A percentile compares a stretch with the other conserved stretches of the same genome.
phyloP scores from a whole-genome alignment of 2,329 filamentous ascomycete species.

The Cordyceps farinosa region DNA sequence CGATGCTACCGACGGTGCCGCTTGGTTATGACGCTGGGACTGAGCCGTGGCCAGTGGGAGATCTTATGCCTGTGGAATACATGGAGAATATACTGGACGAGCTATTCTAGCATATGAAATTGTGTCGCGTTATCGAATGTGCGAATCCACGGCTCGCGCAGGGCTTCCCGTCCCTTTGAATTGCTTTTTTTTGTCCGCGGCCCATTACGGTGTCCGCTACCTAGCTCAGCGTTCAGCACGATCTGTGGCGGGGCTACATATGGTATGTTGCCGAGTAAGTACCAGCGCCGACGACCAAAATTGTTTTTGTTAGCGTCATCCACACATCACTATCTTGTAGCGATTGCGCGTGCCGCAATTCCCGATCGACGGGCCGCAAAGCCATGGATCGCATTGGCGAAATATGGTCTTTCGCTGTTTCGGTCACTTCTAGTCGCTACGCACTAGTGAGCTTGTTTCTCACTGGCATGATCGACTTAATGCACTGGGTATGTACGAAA shows the following conservation, averaged over 20 bases:
- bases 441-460: not conserved
- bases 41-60: not conserved
- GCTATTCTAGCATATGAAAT: not conserved
- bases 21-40: not conserved
- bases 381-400: not conserved
- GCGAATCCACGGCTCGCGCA: not conserved
- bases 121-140: not conserved
- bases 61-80: constrained; percentile 7
- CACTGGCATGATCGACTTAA: not conserved
- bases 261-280: too few relatives aligned
- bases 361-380: not conserved
- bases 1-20: not conserved
- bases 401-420: not conserved
- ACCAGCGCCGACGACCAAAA: too few relatives aligned
- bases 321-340: not conserved
- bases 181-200: not conserved
- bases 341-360: not conserved
- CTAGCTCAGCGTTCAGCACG: too few relatives aligned
- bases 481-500: not conserved
- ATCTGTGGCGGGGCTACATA: too few relatives aligned
- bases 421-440: not conserved
- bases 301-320: not conserved
- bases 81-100: constrained; percentile 14
- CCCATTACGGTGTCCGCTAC: too few relatives aligned
- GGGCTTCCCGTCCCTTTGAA: not conserved